Evolutionary conservation across 2,329 filamentous ascomycete genomes (phyloP).

Genomic region (Lasiodiplodia sp.): DNA sequence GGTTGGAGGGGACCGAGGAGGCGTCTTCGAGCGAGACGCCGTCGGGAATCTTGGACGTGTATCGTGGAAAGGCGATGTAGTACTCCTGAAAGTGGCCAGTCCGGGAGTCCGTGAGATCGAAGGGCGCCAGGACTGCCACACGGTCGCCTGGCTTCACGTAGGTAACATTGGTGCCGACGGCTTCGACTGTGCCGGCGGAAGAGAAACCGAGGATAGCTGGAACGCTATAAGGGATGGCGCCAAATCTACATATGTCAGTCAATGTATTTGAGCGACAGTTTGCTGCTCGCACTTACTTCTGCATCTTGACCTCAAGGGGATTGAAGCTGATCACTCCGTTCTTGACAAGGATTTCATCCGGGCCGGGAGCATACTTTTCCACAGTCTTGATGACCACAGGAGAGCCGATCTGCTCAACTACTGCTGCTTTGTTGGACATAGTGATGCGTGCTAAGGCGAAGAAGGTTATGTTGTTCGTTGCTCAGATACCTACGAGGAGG

Average conservation of each 20-base stretch:
- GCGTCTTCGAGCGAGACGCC: slow-evolving; percentile 36
- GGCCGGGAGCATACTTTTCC: slow-evolving; percentile 22
- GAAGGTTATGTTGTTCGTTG: background rate
- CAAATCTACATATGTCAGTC: background rate
- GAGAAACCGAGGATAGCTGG: slow-evolving; percentile 39
- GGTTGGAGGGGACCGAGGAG: slow-evolving; percentile 37
- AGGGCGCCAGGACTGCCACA: slow-evolving; percentile 34
- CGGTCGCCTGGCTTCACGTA: slow-evolving; percentile 45
- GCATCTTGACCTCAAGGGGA: slow-evolving; percentile 42
- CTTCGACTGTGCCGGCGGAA: slow-evolving; percentile 42
- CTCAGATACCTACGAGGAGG: background rate
- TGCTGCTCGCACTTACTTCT: slow-evolving; percentile 34
- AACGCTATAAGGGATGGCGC: slow-evolving; percentile 34
- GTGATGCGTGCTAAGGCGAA: background rate
- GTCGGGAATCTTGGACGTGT: slow-evolving; percentile 35
- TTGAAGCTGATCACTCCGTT: slow-evolving; percentile 39
- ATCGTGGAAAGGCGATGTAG: slow-evolving; percentile 30
- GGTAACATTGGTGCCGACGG: slow-evolving; percentile 40
- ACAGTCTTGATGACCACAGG: slow-evolving; percentile 8
- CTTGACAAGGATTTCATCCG: slow-evolving; percentile 37
- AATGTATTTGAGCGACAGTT: slow-evolving; percentile 24
- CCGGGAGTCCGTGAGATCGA: slow-evolving; percentile 23
- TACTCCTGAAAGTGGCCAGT: slow-evolving; percentile 5
- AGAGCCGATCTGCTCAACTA: slow-evolving; percentile 3
- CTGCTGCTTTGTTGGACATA: slow-evolving; percentile 14